phyloP scores from a whole-genome alignment of 2,329 filamentous ascomycete species.

The Alternaria novae-zelandiae region DNA sequence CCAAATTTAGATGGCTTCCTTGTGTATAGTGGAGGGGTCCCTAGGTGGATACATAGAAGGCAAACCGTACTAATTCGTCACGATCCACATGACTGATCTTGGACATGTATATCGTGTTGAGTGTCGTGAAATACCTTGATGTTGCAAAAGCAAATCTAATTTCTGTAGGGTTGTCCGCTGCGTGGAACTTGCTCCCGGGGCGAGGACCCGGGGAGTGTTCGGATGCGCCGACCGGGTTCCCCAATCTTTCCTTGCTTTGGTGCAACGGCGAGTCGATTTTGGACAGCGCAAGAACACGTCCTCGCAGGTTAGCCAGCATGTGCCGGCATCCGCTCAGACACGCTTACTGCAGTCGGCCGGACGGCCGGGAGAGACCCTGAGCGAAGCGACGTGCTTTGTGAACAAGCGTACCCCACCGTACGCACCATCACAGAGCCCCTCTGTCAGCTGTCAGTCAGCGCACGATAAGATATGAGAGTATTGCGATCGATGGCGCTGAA shows the following conservation, averaged over 20 bases:
- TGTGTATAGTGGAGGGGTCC: not conserved
- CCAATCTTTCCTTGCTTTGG: not conserved
- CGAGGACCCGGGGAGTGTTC: not conserved
- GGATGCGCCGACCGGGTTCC: constrained; percentile 1
- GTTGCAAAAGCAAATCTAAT: not conserved
- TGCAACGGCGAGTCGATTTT: not conserved
- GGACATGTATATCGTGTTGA: not conserved
- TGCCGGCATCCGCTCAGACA: constrained; percentile 2
- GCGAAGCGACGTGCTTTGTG: constrained; percentile 3
- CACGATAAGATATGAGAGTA: not conserved
- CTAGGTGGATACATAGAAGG: not conserved
- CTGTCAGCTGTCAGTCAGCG: not conserved
- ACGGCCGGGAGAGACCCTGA: constrained; percentile 16
- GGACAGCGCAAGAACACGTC: not conserved
- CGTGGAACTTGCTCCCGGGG: not conserved
- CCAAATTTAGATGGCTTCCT: not conserved
- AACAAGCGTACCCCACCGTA: constrained; percentile 9
- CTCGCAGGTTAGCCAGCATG: constrained; percentile 3
- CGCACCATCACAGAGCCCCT: not conserved
- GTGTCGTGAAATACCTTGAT: not conserved
- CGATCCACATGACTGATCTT: not conserved
- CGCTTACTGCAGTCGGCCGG: constrained; percentile 14
- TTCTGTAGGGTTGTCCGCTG: not conserved
- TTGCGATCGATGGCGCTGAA: constrained; percentile 8
- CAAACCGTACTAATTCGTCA: not conserved